Evolutionary conservation across 805 yeast genomes (phyloP), one percentile per base, ranked within the genome.

Genomic region (Soucietia sequanensis): DNA sequence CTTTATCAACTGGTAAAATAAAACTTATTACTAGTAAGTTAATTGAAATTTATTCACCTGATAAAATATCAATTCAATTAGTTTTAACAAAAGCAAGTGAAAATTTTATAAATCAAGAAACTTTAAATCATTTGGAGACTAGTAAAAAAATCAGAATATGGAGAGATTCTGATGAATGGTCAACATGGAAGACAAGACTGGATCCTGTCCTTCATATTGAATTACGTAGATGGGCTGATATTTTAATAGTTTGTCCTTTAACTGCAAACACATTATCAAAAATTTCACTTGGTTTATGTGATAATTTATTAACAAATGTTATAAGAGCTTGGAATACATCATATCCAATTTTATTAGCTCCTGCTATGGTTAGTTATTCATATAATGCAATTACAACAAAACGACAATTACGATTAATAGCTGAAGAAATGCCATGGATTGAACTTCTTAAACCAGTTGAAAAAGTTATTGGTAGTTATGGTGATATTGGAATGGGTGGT

Each of bases 401-500:
- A 56, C 78, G 85, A 45, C 97, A 91, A 44, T 66, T 91, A 42
- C 72, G 78, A 40, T 67, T 83, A 23, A 77, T 91, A 37, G 75
- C 77, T 30, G 95, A 88, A 44, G 96, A 89, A 45, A 90, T 93
- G 93, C 87, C 91, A 23, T 91, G 95, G 91, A 82, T 91, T 43
- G 95, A 88, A 46, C 79, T 91, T n/a, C 72, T 93, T 54, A 84
- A 82, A 56, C 99, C 99, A 0, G 88, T 89, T 16, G 99, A 91
- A 59, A 91, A 91, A 60, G 95, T 91, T 5, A 80, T 84, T 53
- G 88, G 95, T 37, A 76, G 87, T 27, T 88, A 90, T 65, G 98
- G 99, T 42, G 98, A 91, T 50, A 89, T 93, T 37, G 98, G 98
- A n/a, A 84, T 93, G 88, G 98, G 99, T 31, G 98, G 99, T 35